Evolutionary conservation across 768 basidiomycete species (phyloP).

Genomic region (Clavulina sp.): DNA sequence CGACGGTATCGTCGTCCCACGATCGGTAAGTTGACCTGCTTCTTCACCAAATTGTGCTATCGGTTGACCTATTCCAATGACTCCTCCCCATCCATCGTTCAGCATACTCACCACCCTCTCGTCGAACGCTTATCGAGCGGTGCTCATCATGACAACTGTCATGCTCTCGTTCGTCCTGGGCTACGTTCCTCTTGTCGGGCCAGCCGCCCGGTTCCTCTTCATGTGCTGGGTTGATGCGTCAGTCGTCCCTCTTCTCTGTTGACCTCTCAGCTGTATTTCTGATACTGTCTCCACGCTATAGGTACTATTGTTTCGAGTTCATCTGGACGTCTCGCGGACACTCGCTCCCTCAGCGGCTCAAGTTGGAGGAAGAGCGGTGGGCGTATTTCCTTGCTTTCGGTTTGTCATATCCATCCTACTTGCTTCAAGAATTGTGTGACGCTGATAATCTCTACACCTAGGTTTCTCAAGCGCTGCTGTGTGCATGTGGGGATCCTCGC

Average conservation of each 20-base stretch:
- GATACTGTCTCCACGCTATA: conserved; percentile 16
- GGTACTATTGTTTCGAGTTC: conserved; percentile 89
- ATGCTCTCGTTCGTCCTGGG: conserved; percentile 46
- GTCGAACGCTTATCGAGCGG: conserved; percentile 61
- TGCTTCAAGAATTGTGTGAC: not conserved
- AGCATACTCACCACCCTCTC: conserved; percentile 50
- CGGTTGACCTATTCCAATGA: no score
- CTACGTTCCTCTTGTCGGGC: conserved; percentile 48
- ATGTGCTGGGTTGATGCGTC: conserved; percentile 78
- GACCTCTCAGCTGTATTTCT: not conserved
- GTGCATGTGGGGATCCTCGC: conserved; percentile 53
- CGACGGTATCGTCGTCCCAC: conserved; percentile 21
- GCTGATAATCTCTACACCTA: conserved; percentile 15
- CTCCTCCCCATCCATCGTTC: not conserved
- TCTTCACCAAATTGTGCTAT: no score
- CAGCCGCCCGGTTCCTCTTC: conserved; percentile 44
- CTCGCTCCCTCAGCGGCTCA: conserved; percentile 47
- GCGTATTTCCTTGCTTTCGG: conserved; percentile 78
- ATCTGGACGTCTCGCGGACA: conserved; percentile 61
- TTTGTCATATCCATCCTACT: conserved; percentile 14
- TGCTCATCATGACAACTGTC: conserved; percentile 69
- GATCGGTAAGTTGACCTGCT: conserved; percentile 35
- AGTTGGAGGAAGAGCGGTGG: conserved; percentile 77
- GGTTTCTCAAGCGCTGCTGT: conserved; percentile 54
- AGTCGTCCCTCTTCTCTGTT: conserved; percentile 22